Conservation (phyloP, 31 red algal species). For the Odonthalia washingtoniensis region DNA sequence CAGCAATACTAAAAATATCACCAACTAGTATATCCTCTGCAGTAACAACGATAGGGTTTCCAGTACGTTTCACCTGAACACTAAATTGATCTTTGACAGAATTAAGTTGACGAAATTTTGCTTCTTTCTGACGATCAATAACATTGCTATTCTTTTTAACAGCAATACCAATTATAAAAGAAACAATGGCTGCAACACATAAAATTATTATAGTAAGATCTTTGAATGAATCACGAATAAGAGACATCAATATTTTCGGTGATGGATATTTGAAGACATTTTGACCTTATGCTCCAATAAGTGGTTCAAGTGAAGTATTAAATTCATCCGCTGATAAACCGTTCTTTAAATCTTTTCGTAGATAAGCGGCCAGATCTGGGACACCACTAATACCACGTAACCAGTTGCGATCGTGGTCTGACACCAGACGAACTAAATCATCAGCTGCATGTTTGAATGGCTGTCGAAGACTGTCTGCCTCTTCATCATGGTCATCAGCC, state of each 20-base stretch:
- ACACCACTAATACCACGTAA: constrained; percentile 51
- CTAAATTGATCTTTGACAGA: constrained; percentile 90
- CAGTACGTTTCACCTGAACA: constrained; percentile 76
- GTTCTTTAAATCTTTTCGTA: too few species aligned
- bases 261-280: constrained; percentile 86
- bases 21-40: constrained; percentile 87
- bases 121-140: constrained; percentile 81
- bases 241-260: constrained; percentile 67
- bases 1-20: constrained; percentile 84
- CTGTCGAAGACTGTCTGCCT: constrained; percentile 16
- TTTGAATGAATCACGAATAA: constrained; percentile 71
- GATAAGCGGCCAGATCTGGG: constrained; percentile 55
- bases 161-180: constrained; percentile 70
- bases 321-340: constrained; percentile 53
- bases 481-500: too few species aligned
- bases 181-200: constrained; percentile 68
- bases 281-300: constrained; percentile 58
- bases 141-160: constrained; percentile 62
- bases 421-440: constrained; percentile 58
- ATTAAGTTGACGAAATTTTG: constrained; percentile 87
- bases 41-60: constrained; percentile 28
- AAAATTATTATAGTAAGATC: constrained; percentile 90
- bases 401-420: constrained; percentile 57
- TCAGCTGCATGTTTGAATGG: constrained; percentile 55
- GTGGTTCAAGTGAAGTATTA: constrained; percentile 19